phyloP scores from a whole-genome alignment of 1,284 basidiomycete genomes.

The Lentinula novae-zelandiae region DNA sequence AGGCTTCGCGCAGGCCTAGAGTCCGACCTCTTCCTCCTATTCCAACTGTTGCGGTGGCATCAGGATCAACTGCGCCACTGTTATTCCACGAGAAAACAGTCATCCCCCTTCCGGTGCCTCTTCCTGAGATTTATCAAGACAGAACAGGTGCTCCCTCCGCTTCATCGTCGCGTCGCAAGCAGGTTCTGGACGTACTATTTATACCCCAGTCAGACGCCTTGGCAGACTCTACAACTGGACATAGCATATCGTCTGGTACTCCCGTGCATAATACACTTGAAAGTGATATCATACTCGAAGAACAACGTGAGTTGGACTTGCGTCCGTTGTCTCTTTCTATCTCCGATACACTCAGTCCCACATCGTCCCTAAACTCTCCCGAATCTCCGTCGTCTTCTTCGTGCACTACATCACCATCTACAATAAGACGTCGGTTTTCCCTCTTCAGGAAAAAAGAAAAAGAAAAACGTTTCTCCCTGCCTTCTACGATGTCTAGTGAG shows the following conservation, averaged over 20 bases:
- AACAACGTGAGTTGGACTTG: not conserved
- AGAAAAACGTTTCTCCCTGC: not conserved
- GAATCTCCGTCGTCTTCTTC: not conserved
- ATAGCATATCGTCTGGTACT: too few relatives aligned
- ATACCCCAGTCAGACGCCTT: too few relatives aligned
- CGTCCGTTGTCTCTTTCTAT: not conserved
- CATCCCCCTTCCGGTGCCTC: too few relatives aligned
- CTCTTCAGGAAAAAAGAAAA: conserved; percentile 8
- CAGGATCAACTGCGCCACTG: too few relatives aligned
- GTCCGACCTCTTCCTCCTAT: not conserved
- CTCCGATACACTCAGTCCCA: not conserved
- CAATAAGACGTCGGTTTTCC: conserved; percentile 1
- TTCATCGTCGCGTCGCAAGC: too few relatives aligned
- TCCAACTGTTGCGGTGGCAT: not conserved
- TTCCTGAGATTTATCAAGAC: too few relatives aligned
- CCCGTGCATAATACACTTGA: not conserved
- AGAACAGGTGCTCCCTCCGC: too few relatives aligned
- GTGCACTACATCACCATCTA: not conserved
- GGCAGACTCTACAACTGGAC: too few relatives aligned
- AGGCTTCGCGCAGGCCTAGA: not conserved
- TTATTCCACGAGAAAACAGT: too few relatives aligned
- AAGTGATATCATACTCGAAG: not conserved
- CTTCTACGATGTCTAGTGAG: not conserved
- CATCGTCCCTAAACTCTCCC: not conserved
- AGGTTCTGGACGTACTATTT: too few relatives aligned